Evolutionary conservation across 345 rosid genomes (phyloP), one percentile per base, ranked within the genome.

Genomic region (Psidium friedrichsthalianum): DNA sequence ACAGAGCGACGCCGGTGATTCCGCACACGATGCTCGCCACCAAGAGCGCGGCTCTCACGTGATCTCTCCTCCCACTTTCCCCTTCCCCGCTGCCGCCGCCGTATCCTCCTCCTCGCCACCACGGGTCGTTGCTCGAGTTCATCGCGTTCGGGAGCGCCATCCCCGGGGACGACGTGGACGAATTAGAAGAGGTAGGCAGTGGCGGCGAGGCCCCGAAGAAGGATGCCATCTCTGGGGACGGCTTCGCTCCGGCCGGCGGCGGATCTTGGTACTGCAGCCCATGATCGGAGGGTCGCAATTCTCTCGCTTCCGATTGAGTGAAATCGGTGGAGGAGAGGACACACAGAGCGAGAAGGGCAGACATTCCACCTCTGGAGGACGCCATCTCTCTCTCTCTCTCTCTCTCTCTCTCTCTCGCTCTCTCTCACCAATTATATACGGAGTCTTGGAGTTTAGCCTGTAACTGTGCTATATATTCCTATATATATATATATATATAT

Each of bases 211-310:
- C 58, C 16, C 87, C 89, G 57, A 85, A 85, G 89, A 87, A 87
- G 51, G 86, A 85, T 36, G 40, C 15, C 87, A 82, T 82, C 80
- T 54, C 84, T 51, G 82, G 57, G 51, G 87, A 80, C 18, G 89
- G 86, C 51, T 82, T 51, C 53, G 84, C 56, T 11, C 84, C 82
- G 18, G 56, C 49, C 6, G 57, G 49, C 12, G 83, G 58, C 55
- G 86, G 86, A 27, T 80, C 81, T 82, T 87, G 88, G 86, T 74
- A 87, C 74, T 49, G 74, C 49, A 87, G 85, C 51, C 89, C 89
- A 61, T 87, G 89, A 83, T 87, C 89, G 78, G 89, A 85, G 6
- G 87, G 89, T 7, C 89, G 89, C 78, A 85, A 74, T 14, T 85
- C 89, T 55, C 89, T 32, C 59, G 83, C 76, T n/a, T 64, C 58